Evolutionary conservation across 805 yeast genomes (phyloP), one percentile per base, ranked within the genome.

Genomic region (Monosporozyma solicola): DNA sequence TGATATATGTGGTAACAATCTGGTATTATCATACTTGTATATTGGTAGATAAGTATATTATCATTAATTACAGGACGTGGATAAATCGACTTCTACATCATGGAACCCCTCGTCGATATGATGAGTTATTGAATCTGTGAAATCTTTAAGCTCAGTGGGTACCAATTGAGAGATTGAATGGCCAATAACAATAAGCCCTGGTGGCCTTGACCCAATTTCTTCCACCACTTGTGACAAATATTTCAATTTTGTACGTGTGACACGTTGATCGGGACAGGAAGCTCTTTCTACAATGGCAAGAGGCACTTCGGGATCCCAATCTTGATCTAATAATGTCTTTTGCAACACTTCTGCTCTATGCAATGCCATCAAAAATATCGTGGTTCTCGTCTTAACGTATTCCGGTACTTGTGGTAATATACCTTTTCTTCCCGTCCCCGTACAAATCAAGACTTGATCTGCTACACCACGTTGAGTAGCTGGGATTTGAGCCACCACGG

Each of bases 341-440:
- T 81, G 78, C 11, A 81, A 65, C 11, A 68, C 62, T 10, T 66
- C 66, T 7, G 80, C 74, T 55, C 97, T 76, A 63, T 91, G 97
- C 51, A 92, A 72, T 0, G 96, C 84, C 98, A 92, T 92, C 35
- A 92, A 68, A 61, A 91, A 91, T 1, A 92, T 82, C 0, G 95
- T 85, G 0, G 98, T 92, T 59, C 97, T 74, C 3, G 85, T 71
- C 47, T 71, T 65, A 6, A 82, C 85, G 68, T 77, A 91, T 49
- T 80, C 85, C 1, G 98, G 97, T 15, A 87, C 70, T 49, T 74
- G 74, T 1, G 96, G 97, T 49, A 87, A 66, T 3, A 82, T 83
- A 5, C 97, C 98, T 37, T 84, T 81, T 52, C 94, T 80, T 1
- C 97, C 97, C 0, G 96, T 90, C 2, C 98, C 98, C 0, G 98